Conservation (phyloP, 257 asterid species). For the Salvia miltiorrhiza region DNA sequence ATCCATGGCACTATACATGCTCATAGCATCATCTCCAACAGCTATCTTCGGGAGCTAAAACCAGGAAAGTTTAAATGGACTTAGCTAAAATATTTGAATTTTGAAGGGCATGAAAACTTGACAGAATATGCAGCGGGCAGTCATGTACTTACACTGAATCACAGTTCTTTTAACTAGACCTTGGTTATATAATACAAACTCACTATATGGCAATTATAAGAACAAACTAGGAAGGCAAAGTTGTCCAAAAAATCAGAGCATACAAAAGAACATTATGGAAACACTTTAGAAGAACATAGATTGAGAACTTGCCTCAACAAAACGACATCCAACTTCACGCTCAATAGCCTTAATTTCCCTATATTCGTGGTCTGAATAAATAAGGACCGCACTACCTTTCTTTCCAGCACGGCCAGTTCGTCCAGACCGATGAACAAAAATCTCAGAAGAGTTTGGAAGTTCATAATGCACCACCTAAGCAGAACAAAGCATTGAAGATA, state of each 20-base stretch:
- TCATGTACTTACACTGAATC: background rate
- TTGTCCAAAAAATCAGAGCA: background rate
- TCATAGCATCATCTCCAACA: conserved; percentile 54
- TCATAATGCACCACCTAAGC: conserved; percentile 86
- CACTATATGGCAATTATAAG: background rate
- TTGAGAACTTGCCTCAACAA: conserved; percentile 52
- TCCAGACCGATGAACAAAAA: conserved; percentile 94
- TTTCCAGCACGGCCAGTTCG: conserved; percentile 99
- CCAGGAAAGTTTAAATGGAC: conserved; percentile 4
- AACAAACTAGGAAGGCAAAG: background rate
- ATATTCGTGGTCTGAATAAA: conserved; percentile 60
- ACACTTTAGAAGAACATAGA: conserved; percentile 5
- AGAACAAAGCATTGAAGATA: conserved; percentile 10
- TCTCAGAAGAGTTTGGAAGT: conserved; percentile 81
- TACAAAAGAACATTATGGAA: conserved; percentile 6
- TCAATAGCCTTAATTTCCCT: conserved; percentile 74
- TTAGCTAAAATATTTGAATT: conserved; percentile 6
- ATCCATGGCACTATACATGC: conserved; percentile 45
- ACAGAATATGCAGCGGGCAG: background rate
- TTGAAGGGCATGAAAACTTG: background rate
- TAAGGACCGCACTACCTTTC: conserved; percentile 81
- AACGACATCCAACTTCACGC: conserved; percentile 86
- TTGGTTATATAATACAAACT: background rate
- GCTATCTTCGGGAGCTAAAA: conserved; percentile 66
- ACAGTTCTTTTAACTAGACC: background rate